A percentile compares a stretch with the other conserved stretches of the same genome.
Conservation (phyloP, 345 rosid species). For the Euphorbia lathyris region DNA sequence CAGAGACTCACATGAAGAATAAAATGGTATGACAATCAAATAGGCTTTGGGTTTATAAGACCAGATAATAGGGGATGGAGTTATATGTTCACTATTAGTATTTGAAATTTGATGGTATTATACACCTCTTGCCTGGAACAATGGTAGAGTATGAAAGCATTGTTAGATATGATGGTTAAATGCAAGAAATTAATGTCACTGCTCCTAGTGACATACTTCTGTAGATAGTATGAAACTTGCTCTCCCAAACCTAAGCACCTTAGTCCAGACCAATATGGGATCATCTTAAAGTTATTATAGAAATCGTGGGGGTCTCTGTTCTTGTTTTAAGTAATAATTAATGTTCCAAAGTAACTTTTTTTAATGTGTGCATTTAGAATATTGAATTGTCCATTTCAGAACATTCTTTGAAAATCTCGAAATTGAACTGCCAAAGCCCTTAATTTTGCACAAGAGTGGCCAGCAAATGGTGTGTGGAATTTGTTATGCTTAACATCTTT, state of each 20-base stretch:
- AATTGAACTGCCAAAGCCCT: too few relatives aligned
- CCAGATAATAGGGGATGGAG: conserved; percentile 29
- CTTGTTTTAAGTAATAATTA: too few relatives aligned
- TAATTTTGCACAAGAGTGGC: too few relatives aligned
- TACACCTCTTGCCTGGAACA: neutral
- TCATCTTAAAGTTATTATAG: neutral
- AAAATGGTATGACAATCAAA: conserved; percentile 30
- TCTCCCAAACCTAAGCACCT: neutral
- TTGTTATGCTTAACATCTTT: too few relatives aligned
- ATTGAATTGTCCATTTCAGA: too few relatives aligned
- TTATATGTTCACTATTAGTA: conserved; percentile 25
- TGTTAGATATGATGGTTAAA: neutral
- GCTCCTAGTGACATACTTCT: conserved; percentile 10
- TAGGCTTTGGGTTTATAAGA: conserved; percentile 34
- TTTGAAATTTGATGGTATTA: conserved; percentile 9
- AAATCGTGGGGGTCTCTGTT: neutral
- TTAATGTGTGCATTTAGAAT: too few relatives aligned
- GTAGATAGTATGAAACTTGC: conserved; percentile 12
- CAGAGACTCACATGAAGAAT: conserved; percentile 23
- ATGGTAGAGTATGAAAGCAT: conserved; percentile 4
- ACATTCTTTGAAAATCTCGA: too few relatives aligned
- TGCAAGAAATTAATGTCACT: conserved; percentile 16
- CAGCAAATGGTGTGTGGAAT: too few relatives aligned
- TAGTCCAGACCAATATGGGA: neutral
- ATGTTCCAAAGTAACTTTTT: too few relatives aligned